Evolutionary conservation across 2,329 filamentous ascomycete genomes (phyloP).

Genomic region (Biscogniauxia sp.): DNA sequence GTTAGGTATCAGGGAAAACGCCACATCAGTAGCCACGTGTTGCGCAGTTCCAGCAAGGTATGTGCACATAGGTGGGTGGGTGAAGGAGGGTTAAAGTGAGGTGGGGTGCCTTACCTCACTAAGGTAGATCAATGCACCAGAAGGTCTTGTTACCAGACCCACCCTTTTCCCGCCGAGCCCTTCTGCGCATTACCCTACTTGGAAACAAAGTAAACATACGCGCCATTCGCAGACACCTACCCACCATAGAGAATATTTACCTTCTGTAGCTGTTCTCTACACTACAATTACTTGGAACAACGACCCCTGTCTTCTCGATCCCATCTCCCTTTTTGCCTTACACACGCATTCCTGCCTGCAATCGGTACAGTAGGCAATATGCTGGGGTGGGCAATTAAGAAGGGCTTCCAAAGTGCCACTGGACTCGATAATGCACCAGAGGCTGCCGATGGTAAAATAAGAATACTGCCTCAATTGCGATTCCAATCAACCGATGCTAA

Average conservation of each 20-base stretch:
- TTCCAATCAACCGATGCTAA: constrained; percentile 12
- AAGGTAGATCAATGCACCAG: neutral
- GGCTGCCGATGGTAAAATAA: constrained; percentile 22
- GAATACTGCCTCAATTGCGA: constrained; percentile 1
- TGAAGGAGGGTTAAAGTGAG: neutral
- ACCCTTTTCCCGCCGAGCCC: neutral
- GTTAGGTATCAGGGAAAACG: neutral
- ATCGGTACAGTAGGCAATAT: constrained; percentile 35
- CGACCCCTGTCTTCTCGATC: neutral
- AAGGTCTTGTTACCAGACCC: neutral
- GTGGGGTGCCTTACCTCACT: too few relatives aligned
- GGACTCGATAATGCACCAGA: constrained; percentile 33
- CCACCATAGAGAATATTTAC: neutral
- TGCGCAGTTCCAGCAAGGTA: neutral
- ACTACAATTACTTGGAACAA: neutral
- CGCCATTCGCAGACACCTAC: too few relatives aligned
- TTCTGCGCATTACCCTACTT: neutral
- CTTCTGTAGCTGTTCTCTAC: too few relatives aligned
- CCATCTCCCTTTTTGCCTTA: neutral
- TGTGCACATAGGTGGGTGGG: neutral
- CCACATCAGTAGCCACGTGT: neutral
- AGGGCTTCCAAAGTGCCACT: constrained; percentile 40
- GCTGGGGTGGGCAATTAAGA: constrained; percentile 60
- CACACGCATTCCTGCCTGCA: constrained; percentile 1
- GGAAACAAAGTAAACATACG: neutral